These are phyloP conservation scores for Platanthera guangdongensis DNA, from an alignment of 106 monocot species.

Conservation along the genomic window DNA sequence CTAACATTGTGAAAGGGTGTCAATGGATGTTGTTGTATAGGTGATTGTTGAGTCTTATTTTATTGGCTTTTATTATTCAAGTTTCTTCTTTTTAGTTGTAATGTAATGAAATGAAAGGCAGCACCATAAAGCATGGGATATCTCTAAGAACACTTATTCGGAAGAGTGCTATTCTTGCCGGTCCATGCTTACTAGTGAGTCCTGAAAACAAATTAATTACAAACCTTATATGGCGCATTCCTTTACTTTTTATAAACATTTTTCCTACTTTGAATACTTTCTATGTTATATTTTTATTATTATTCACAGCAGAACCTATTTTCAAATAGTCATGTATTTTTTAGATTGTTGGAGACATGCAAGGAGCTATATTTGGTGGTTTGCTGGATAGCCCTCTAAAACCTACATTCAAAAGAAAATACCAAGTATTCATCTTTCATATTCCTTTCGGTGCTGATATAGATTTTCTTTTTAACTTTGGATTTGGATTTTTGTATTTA, in stretches of 20 bases:
- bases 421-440: constrained; percentile 41
- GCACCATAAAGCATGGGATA: constrained; percentile 91
- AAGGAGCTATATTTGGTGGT: constrained; percentile 94
- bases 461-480: background rate
- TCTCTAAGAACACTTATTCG: constrained; percentile 81
- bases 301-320: background rate
- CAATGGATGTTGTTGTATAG: constrained; percentile 83
- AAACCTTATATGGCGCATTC: background rate
- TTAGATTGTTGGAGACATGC: constrained; percentile 84
- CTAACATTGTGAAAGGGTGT: constrained; percentile 89
- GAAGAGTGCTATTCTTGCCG: constrained; percentile 46
- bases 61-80: background rate
- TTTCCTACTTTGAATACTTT: constrained; percentile 1
- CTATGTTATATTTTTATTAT: background rate
- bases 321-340: background rate
- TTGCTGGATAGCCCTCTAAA: constrained; percentile 66
- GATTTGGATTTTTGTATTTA: background rate
- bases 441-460: background rate
- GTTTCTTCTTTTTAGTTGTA: constrained; percentile 14
- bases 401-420: constrained; percentile 81
- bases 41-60: constrained; percentile 21
- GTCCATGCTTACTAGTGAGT: constrained; percentile 77
- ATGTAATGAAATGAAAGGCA: constrained; percentile 75
- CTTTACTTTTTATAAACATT: background rate
- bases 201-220: background rate